Evolutionary conservation across 257 asterid genomes (phyloP).

Genomic region (Haberlea rhodopensis): DNA sequence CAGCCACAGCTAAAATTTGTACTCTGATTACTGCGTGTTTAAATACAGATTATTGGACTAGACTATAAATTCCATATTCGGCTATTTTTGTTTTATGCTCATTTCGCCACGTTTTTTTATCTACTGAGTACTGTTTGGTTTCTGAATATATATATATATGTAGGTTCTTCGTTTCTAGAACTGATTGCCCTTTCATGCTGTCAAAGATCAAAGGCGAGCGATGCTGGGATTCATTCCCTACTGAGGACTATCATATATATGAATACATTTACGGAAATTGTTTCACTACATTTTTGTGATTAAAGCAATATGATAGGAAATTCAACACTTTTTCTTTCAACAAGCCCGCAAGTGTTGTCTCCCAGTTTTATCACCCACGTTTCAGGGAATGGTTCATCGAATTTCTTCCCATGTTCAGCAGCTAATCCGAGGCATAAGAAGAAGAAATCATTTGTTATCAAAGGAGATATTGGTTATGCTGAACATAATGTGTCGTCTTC

Average conservation of each 20-base stretch:
- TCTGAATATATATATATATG: not conserved
- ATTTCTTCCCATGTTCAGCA: slow-evolving; percentile 41
- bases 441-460: slow-evolving; percentile 35
- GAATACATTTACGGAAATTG: not conserved
- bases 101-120: not conserved
- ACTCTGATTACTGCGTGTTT: not conserved
- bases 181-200: slow-evolving; percentile 9
- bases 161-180: slow-evolving; percentile 17
- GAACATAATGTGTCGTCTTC: slow-evolving; percentile 42
- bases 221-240: slow-evolving; percentile 10
- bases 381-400: slow-evolving; percentile 34
- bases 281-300: slow-evolving; percentile 1
- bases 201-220: slow-evolving; percentile 7
- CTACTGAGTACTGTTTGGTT: not conserved
- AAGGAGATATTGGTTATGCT: slow-evolving; percentile 43
- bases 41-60: not conserved
- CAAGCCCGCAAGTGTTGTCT: slow-evolving; percentile 39
- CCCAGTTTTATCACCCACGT: slow-evolving; percentile 32
- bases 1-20: not conserved
- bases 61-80: not conserved
- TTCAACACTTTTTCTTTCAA: slow-evolving; percentile 43
- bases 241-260: slow-evolving; percentile 6
- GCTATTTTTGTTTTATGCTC: not conserved
- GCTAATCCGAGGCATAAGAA: slow-evolving; percentile 30
- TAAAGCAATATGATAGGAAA: slow-evolving; percentile 51